Percentiles rank a stretch among this genome's conserved stretches.
Conservation (phyloP, 1,284 basidiomycete species). For the Wolfiporia cocos region DNA sequence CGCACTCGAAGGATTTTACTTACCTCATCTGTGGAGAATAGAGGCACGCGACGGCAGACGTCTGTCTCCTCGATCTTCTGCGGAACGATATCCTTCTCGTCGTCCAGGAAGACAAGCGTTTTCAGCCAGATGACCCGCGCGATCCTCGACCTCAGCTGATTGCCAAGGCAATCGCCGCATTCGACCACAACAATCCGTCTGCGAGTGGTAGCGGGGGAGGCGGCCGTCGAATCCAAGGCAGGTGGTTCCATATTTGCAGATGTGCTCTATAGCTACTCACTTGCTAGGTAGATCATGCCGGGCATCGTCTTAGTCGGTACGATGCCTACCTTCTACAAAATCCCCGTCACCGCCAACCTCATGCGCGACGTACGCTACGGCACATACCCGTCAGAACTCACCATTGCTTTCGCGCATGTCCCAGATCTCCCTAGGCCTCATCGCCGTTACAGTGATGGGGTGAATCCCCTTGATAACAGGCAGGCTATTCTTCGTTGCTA, state of each 20-base stretch:
- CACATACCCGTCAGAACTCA: constrained; percentile 20
- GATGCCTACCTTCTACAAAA: constrained; percentile 11
- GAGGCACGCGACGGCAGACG: constrained; percentile 22
- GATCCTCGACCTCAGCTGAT: constrained; percentile 28
- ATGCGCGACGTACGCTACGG: constrained; percentile 14
- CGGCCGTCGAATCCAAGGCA: constrained; percentile 1
- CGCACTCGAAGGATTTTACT: constrained; percentile 19
- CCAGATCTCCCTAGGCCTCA: constrained; percentile 19
- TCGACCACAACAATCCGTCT: constrained; percentile 23
- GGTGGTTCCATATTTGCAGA: background rate
- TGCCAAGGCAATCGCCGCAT: constrained; percentile 31
- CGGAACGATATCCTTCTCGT: constrained; percentile 17
- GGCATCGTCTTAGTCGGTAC: constrained; percentile 9
- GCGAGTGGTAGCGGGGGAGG: constrained; percentile 1
- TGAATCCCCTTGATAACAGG: constrained; percentile 31
- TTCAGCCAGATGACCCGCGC: constrained; percentile 1
- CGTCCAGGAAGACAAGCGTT: constrained; percentile 24
- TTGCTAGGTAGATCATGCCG: constrained; percentile 8
- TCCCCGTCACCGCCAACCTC: constrained; percentile 9
- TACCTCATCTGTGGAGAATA: constrained; percentile 22
- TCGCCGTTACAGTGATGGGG: constrained; percentile 24
- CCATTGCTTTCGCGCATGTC: constrained; percentile 17
- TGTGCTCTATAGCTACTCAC: background rate
- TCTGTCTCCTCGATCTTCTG: constrained; percentile 22
- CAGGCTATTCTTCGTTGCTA: constrained; percentile 25